Conservation (phyloP, 208 protist species). For the Lotmaria passim region DNA sequence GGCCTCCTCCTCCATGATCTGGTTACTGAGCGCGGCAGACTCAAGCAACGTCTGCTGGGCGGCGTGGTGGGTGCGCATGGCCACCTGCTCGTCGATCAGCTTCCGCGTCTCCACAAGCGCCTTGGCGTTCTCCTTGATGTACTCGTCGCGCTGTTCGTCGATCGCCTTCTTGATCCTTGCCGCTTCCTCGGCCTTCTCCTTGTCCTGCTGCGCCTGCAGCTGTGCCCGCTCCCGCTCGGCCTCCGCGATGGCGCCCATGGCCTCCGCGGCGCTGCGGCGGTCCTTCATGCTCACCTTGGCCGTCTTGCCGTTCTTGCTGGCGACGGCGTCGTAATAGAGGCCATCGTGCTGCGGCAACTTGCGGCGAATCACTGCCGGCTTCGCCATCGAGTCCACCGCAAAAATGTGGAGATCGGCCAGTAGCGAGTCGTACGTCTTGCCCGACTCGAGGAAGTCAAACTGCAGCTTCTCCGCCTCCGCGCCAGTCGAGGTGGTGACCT, state of each 20-base stretch:
- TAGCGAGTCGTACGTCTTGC: conserved; percentile 66
- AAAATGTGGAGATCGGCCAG: conserved; percentile 83
- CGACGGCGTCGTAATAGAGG: conserved; percentile 64
- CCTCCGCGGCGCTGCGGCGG: conserved; percentile 42
- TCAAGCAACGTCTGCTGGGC: conserved; percentile 45
- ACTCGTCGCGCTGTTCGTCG: conserved; percentile 44
- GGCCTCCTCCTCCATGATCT: conserved; percentile 58
- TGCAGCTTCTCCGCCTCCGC: conserved; percentile 58
- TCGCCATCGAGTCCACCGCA: conserved; percentile 42
- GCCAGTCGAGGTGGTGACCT: conserved; percentile 52
- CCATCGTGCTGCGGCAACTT: conserved; percentile 48
- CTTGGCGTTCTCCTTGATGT: conserved; percentile 39
- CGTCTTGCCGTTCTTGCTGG: conserved; percentile 43
- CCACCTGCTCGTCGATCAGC: conserved; percentile 36
- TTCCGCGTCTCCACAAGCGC: conserved; percentile 52
- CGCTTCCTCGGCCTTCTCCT: conserved; percentile 48
- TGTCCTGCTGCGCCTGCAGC: conserved; percentile 39
- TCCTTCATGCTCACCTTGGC: conserved; percentile 42
- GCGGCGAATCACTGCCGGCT: conserved; percentile 58
- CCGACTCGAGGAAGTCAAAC: conserved; percentile 61
- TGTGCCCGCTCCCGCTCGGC: conserved; percentile 62
- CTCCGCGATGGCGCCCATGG: conserved; percentile 43
- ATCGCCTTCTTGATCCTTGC: conserved; percentile 27
- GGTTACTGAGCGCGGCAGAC: conserved; percentile 39
- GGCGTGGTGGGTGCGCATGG: conserved; percentile 24